Evolutionary conservation across 2,329 filamentous ascomycete genomes (phyloP), one percentile per base, ranked within the genome.

Genomic region (Penicillium freii): DNA sequence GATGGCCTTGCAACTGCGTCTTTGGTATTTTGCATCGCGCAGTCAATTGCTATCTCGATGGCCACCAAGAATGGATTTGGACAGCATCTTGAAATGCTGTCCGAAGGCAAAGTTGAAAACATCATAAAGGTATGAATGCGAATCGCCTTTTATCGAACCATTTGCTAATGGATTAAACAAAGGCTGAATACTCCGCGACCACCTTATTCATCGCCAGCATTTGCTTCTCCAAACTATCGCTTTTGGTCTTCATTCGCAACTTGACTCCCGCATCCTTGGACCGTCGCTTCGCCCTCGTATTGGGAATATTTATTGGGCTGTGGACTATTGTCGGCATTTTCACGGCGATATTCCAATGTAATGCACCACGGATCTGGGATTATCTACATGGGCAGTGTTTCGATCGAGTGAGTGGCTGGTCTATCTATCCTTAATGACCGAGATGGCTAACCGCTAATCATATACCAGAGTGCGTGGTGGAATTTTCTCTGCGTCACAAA

Each of bases 401-500:
- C 39, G 27, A 65, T 23, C 40, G 63, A 45, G 65, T 71, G 60
- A 27, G 62, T 25, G 5, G 31, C 6, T 3, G 25, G 34, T 4
- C 11, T 15, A 27, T n/a, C 11, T 15, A 27, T n/a, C 15, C 2
- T 9, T 25, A 4, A 4, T 25, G 4, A 48, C 21, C 9, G 10
- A 17, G 5, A 2, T 25, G 2, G 11, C 39, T 55, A 15, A 55
- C n/a, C 4, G 9, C 53, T 55, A 10, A 55, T n/a, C 4, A 9
- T 15, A 1, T 9, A 11, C 15, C 19, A 69, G 67, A 25, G 39
- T 40, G 59, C 60, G 9, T 69, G 67, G 62, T 69, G 66, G 61
- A 62, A 62, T 19, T 70, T 66, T 36, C 63, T 68, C n/a, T 62
- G 62, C 23, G 33, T 65, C 25, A 58, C 65, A 13, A 69, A 69